Evolutionary conservation across 2,329 filamentous ascomycete species (phyloP), one percentile per base, ranked within the genome.

Genomic region (Bipolaris bicolor): DNA sequence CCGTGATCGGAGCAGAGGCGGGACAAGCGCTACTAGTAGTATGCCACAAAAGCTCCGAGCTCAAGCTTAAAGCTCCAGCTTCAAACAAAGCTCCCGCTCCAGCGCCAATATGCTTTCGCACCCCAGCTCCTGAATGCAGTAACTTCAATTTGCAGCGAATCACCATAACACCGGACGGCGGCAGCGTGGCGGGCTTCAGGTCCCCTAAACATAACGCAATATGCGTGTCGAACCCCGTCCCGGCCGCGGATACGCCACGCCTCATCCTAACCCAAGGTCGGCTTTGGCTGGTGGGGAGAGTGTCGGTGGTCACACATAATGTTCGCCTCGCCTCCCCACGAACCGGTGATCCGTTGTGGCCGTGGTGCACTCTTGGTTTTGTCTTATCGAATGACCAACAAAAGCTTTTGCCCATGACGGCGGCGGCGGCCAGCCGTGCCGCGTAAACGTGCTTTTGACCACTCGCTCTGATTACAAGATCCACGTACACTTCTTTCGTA

Each of bases 171-270:
- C 57, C 54, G 53, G 48, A 57, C 52, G 52, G 64, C 69, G 66
- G 64, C 69, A 65, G 68, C 65, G 66, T 66, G 65, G 54, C 49
- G 31, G 34, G 37, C 43, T 13, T 13, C 20, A 43, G 20, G 24
- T 16, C 43, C 47, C 36, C 20, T 57, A 43, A 29, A 45, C 49
- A 31, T 47, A 49, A 46, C 24, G 31, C 40, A 37, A 62, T 26
- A 36, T 20, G 46, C 37, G 31, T 60, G 57, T 60, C 52, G 69
- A 48, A 55, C 64, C 66, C 60, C 59, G 58, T 50, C 65, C 63
- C 70, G 70, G 71, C 69, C 71, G 70, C 72, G 71, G 71, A 74
- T 67, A 58, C 72, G 56, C 61, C 40, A 61, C 66, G 60, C 65
- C 60, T 58, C 62, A 60, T 47, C 50, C 65, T 63, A 61, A 60